Base-by-base conservation (phyloP, 2,329 filamentous ascomycete genomes). In the Alternaria incomplexa region DNA sequence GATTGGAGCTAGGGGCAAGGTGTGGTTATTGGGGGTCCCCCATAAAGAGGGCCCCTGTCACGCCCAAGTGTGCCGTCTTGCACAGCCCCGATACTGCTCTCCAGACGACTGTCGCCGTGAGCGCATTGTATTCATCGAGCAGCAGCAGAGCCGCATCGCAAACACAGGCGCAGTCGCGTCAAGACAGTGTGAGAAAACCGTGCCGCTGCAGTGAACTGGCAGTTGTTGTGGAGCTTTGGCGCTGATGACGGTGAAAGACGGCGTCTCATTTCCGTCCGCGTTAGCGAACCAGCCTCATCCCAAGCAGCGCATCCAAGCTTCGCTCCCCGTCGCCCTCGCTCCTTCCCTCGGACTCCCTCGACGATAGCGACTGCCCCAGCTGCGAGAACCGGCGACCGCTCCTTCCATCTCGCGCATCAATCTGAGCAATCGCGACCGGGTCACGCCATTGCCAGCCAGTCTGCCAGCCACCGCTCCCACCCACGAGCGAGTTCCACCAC, bases 281-380 rank as follows among this genome's bases (percentile, higher is more conserved):
- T 77, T 76, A 75, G 73, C 73, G 74, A 72, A 74, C 75, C 74
- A 76, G 73, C 74, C 74, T 76, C 74, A 75, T 73, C 70, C 66
- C 72, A 69, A 74, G 71, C 68, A 68, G 69, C 65, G 47, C 66
- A 71, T 69, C 72, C 62, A 62, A 73, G 71, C 73, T 72, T 47
- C 52, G 52, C 52, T 54, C 60, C 56, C 56, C 48, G 26, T 59
- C 50, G 60, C 64, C 68, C 67, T 74, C 68, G 69, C 70, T 71
- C 64, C 62, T 52, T 63, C 67, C 70, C 65, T 68, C 62, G 56
- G 51, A 58, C 66, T 60, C 64, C 66, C 66, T 70, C 69, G 63
- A 64, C 67, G 48, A 71, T 61, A 59, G 61, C 65, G 60, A 62
- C 52, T 59, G 61, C 56, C 52, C 54, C 56, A 63, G 64, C 69